phyloP scores from a whole-genome alignment of 2,329 filamentous ascomycete genomes.

The Aureobasidium uvarum region DNA sequence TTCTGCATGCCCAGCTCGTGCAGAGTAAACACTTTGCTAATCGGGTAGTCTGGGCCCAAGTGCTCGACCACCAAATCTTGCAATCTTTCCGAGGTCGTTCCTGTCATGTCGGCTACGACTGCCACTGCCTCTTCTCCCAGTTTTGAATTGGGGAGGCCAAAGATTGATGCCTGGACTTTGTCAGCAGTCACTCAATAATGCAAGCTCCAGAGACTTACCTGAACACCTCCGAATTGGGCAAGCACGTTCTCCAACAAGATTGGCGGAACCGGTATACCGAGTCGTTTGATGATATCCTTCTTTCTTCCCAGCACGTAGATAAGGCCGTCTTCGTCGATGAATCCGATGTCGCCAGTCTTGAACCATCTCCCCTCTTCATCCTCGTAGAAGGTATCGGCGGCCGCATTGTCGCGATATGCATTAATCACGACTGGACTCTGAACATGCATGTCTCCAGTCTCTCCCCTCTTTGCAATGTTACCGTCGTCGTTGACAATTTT shows the following conservation, averaged over 20 bases:
- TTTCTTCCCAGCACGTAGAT: slow-evolving; percentile 4
- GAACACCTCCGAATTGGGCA: neutral
- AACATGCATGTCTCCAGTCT: slow-evolving; percentile 7
- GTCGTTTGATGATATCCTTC: slow-evolving; percentile 18
- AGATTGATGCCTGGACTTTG: neutral
- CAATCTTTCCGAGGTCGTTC: neutral
- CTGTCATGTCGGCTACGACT: neutral
- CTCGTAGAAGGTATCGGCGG: neutral
- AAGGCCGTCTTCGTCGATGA: neutral
- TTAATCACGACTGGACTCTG: neutral
- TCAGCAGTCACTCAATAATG: neutral
- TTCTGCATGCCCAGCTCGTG: slow-evolving; percentile 5
- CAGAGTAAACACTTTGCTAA: slow-evolving; percentile 14
- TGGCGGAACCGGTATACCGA: slow-evolving; percentile 4
- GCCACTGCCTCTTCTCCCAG: slow-evolving; percentile 5
- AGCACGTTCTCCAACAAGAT: slow-evolving; percentile 12
- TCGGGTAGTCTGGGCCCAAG: slow-evolving; percentile 8
- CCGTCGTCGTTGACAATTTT: neutral
- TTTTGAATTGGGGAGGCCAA: neutral
- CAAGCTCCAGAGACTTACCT: neutral
- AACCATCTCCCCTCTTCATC: slow-evolving; percentile 11
- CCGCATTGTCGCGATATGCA: neutral
- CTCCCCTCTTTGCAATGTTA: neutral
- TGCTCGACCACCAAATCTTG: neutral
- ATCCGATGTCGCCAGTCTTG: slow-evolving; percentile 8